These are phyloP conservation scores for Aureobasidium vineae DNA, from an alignment of 2,329 filamentous ascomycete species.

Conservation along the genomic window DNA sequence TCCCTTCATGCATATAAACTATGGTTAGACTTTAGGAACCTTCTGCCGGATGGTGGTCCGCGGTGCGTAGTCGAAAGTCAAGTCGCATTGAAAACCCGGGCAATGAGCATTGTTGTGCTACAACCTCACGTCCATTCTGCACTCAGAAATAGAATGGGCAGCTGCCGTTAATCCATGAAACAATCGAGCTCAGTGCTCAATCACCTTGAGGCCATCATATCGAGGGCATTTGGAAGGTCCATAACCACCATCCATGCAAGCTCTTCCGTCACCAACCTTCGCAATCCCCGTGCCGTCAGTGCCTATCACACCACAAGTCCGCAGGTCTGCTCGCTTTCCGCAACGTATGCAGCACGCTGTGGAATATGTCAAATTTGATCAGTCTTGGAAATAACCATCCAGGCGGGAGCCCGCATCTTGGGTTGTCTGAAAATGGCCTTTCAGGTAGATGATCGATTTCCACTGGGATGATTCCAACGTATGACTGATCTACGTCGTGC, in stretches of 20 bases:
- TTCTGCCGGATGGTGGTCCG: constrained; percentile 13
- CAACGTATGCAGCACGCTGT: constrained; percentile 16
- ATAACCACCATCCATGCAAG: constrained; percentile 9
- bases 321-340: not conserved
- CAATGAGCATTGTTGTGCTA: not conserved
- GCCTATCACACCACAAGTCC: constrained; percentile 10
- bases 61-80: constrained; percentile 19
- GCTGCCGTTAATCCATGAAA: constrained; percentile 12
- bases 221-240: not conserved
- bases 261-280: constrained; percentile 6
- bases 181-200: constrained; percentile 16
- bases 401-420: not conserved
- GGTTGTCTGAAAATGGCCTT: not conserved
- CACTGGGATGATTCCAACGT: not conserved
- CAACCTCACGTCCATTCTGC: constrained; percentile 6
- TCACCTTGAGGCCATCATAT: not conserved
- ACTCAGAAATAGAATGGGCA: not conserved
- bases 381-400: not conserved
- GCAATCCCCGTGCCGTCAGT: constrained; percentile 5
- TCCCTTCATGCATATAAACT: constrained; percentile 21
- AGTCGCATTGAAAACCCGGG: not conserved
- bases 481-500: not conserved
- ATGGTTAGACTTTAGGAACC: not conserved
- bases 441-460: not conserved
- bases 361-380: constrained; percentile 7